Percentiles rank a stretch among this genome's conserved stretches.
Evolutionary conservation across 164 flowering plant genomes (phyloP).

Genomic region (Tetracentron sinense): DNA sequence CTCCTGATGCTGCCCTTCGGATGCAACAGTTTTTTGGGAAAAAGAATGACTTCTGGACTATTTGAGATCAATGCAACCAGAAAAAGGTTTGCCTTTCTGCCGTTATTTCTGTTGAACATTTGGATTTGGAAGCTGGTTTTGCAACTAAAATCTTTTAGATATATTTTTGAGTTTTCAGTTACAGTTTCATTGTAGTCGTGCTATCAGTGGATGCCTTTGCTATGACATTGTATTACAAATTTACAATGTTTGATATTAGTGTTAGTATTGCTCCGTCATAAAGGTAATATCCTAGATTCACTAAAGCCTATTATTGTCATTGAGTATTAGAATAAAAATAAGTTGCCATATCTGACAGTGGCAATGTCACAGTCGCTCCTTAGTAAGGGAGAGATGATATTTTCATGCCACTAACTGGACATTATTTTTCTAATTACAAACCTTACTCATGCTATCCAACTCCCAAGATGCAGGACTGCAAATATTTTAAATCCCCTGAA

Average conservation of each 20-base stretch:
- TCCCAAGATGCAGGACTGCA: not conserved
- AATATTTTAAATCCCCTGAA: not conserved
- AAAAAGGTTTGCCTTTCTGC: slow-evolving; percentile 47
- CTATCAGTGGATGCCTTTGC: not conserved
- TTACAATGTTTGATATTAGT: not conserved
- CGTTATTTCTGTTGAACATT: not conserved
- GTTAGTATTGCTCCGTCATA: not conserved
- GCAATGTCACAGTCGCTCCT: not conserved
- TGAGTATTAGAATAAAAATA: not conserved
- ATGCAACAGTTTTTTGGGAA: slow-evolving; percentile 93
- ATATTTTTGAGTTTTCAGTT: not conserved
- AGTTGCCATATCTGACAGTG: not conserved
- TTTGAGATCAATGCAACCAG: slow-evolving; percentile 73
- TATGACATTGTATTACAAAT: not conserved
- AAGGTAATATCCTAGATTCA: not conserved
- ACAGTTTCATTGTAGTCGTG: not conserved
- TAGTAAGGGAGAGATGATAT: not conserved
- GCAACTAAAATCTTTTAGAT: not conserved
- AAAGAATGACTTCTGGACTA: slow-evolving; percentile 84
- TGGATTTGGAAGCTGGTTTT: not conserved
- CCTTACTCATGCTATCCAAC: not conserved
- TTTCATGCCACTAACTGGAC: slow-evolving; percentile 2
- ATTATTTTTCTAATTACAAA: not conserved
- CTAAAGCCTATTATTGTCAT: not conserved
- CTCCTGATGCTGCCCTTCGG: slow-evolving; percentile 81